Evolutionary conservation across 1,284 basidiomycete genomes (phyloP), one percentile per base, ranked within the genome.

Genomic region (Rhodotorula sp.): DNA sequence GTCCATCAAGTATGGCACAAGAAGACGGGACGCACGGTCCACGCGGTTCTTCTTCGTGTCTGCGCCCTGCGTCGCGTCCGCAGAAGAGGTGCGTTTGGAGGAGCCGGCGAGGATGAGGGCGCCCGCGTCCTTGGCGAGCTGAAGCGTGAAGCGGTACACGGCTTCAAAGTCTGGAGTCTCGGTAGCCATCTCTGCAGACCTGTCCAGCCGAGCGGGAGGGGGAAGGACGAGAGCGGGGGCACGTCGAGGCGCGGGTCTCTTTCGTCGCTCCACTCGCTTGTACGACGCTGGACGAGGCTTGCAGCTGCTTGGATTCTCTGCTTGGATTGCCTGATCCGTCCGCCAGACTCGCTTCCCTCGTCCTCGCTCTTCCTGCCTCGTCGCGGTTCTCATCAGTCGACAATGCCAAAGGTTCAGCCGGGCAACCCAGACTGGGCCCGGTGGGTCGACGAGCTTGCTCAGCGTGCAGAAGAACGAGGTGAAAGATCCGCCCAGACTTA

Each of bases 91-190:
- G 89, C 67, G 84, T 50, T 66, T 55, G 17, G 17, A 48, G 79
- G 80, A 50, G 78, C 80, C 46, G 82, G 83, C 10, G 84, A 84
- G 27, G 73, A 86, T 86, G 75, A 83, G 81, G 61, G 79, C 70
- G 3, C 85, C 85, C 0, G 84, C 85, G 76, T 83, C 68, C 32
- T 75, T 75, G 3, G 94, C 91, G 34, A 97, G 86, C 53, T 83
- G 81, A 75, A 88, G 85, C 6, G 91, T 88, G 80, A 94, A 96
- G 0, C 48, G 39, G 55, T 68, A 59, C 51, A 75, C 64, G 17
- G 22, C 60, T 1, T 53, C 66, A 19, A 75, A 44, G 48, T 75
- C 44, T 12, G 55, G 32, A 2, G 44, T n/a, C 21, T 64, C 51
- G 17, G 41, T 4, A 1, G 66, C 1, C n/a, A 53, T 41, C 39